Evolutionary conservation across 2,329 filamentous ascomycete genomes (phyloP).

Genomic region (Aspergillus flavus): DNA sequence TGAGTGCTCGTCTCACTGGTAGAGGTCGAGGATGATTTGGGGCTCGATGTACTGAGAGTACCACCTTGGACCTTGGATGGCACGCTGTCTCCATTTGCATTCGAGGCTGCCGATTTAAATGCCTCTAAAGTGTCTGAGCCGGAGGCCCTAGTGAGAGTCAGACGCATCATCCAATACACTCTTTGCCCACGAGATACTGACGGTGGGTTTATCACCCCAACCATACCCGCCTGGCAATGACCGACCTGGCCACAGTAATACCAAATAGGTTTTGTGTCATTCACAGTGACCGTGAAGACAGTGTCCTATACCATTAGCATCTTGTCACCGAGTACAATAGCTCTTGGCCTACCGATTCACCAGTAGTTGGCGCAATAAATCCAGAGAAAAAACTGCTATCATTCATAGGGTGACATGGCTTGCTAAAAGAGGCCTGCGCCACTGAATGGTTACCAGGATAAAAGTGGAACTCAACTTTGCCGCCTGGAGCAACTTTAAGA

Average conservation of each 20-base stretch:
- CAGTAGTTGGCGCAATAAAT: constrained; percentile 31
- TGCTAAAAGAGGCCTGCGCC: constrained; percentile 51
- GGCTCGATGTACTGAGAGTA: too few relatives aligned
- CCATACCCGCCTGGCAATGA: constrained; percentile 77
- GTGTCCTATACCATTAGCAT: too few relatives aligned
- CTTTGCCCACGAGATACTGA: constrained; percentile 13
- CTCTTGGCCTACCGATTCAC: background rate
- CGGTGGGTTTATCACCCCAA: constrained; percentile 71
- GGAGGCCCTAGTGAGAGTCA: too few relatives aligned
- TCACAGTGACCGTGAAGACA: constrained; percentile 68
- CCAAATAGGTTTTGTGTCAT: constrained; percentile 72
- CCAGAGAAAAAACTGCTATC: constrained; percentile 51
- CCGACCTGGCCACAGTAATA: constrained; percentile 73
- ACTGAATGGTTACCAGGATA: constrained; percentile 55
- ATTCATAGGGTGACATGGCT: constrained; percentile 52
- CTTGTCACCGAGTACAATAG: too few relatives aligned
- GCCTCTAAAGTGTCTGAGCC: too few relatives aligned
- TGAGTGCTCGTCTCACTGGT: too few relatives aligned
- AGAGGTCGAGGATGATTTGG: too few relatives aligned
- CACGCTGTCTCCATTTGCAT: too few relatives aligned
- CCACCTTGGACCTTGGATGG: too few relatives aligned
- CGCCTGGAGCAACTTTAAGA: constrained; percentile 49
- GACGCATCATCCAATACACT: too few relatives aligned
- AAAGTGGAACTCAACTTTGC: constrained; percentile 58
- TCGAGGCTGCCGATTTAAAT: too few relatives aligned